Base-by-base conservation (phyloP, 768 basidiomycete genomes). In the Rhizopogon sp. region DNA sequence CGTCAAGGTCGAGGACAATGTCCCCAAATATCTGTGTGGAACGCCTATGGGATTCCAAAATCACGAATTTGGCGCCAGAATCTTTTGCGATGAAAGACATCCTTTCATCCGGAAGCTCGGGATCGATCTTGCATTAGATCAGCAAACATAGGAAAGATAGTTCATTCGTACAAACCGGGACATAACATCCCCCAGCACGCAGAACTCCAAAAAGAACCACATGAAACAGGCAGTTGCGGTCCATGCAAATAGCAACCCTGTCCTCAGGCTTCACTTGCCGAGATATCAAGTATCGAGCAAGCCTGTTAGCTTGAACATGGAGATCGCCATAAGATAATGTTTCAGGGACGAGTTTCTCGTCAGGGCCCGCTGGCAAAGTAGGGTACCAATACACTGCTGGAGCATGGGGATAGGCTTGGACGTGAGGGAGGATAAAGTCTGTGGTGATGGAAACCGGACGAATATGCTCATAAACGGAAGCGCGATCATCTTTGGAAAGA, bases 141-240 rank as follows among this genome's bases (percentile, higher is more conserved):
- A 44, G 25, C 53, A 14, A 55, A 46, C 17, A 31, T 22, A 42
- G n/a, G 39, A 49, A 46, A 55, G 16, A 17, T 11, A 10, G 50
- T 16, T n/a, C 22, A 22, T 10, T 20, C 39, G 47, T 20, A 63
- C 73, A 42, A 56, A 79, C 79, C 10, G 79, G 77, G 47, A 80
- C 79, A 62, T 80, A 80, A 50, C 79, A 79, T 40, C 72, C 79
- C 41, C 79, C 79, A 22, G 79, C 74, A 37, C 73, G 75, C 58
- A 79, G 66, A 31, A 79, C 70, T 6, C 73, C 79, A 52, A 77
- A 68, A 56, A 79, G 64, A 2, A 71, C 68, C 20, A 72, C 58
- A 52, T 80, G 76, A 57, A 77, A 80, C 44, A 63, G 52, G 14
- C 73, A 58, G 50, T 76, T 67, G 17, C 79, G 74, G 51, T 70